Base-by-base conservation (phyloP, 352 stramenopile species). In the Phytophthora litchii region DNA sequence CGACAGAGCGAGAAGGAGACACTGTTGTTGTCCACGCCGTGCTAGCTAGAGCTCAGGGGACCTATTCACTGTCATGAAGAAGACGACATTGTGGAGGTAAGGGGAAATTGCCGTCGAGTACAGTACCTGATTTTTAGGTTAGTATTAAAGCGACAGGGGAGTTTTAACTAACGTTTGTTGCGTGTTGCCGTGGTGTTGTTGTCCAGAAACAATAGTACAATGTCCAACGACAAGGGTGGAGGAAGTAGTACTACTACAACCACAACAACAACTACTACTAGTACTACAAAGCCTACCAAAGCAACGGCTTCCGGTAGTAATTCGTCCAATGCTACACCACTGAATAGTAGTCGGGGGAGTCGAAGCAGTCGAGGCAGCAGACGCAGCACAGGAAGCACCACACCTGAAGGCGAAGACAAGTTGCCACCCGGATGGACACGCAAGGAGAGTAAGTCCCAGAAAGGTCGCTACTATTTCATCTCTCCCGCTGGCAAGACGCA, bases 361-460 rank as follows among this genome's bases (percentile, higher is more conserved):
- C 45, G 51, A 19, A 47, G 61, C 0, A 65, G 61, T 43, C 51
- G 58, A 20, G 54, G 54, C 16, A 70, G 54, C 42, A 60, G 67
- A 52, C 58, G 63, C 32, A 72, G 67, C 27, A 56, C 49, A 16
- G 64, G 67, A 6, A 73, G 54, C 21, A 27, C 54, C 17, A 64
- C 45, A 19, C 42, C 60, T 45, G 59, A 74, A 14, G 52, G 49
- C 3, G 50, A 69, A 13, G 70, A 80, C 48, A 76, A 75, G 27
- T 44, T 94, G 49, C 85, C 85, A 7, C 69, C 85, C 0, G 85
- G 85, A n/a, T 95, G 84, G 86, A 91, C 77, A 19, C 63, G 70
- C 44, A 92, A 91, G 46, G 86, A 95, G 63, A 93, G 82, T 68
- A 95, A 93, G 67, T 89, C 83, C 12, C 86, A 93, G 62, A 90